Conservation (phyloP, 352 stramenopile species). For the Bremia lactucae region DNA sequence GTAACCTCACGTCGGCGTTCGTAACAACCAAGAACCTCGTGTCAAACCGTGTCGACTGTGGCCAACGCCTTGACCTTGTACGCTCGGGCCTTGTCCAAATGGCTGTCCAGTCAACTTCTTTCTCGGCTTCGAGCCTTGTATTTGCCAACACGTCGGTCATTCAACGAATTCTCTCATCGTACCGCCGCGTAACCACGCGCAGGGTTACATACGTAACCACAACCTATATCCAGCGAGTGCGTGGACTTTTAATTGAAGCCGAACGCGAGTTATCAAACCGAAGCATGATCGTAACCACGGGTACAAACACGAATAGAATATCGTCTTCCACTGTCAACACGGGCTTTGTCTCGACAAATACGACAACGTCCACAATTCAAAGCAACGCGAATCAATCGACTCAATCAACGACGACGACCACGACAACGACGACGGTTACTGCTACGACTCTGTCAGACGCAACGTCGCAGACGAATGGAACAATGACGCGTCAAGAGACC, state of each 20-base stretch:
- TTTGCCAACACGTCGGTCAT: conserved; percentile 41
- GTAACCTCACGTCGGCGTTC: conserved; percentile 37
- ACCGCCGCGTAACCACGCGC: conserved; percentile 26
- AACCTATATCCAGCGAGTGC: conserved; percentile 25
- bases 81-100: conserved; percentile 33
- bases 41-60: conserved; percentile 33
- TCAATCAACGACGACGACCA: conserved; percentile 9
- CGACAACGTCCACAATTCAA: conserved; percentile 20
- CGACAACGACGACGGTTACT: conserved; percentile 17
- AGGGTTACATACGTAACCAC: conserved; percentile 26
- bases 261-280: too few species aligned
- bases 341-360: conserved; percentile 18
- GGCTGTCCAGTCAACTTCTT: conserved; percentile 29
- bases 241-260: conserved; percentile 22
- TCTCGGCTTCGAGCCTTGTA: conserved; percentile 31
- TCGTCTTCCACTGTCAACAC: conserved; percentile 16
- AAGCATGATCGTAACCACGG: conserved; percentile 16
- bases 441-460: background rate
- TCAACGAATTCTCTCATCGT: conserved; percentile 23
- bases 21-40: conserved; percentile 45
- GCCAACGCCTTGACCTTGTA: conserved; percentile 40
- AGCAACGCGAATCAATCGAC: conserved; percentile 15
- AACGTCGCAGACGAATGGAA: background rate
- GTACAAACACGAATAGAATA: conserved; percentile 18
- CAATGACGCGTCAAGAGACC: too few species aligned